Evolutionary conservation across 2,329 filamentous ascomycete species (phyloP), one percentile per base, ranked within the genome.

Genomic region (Paraphoma chrysanthemicola): DNA sequence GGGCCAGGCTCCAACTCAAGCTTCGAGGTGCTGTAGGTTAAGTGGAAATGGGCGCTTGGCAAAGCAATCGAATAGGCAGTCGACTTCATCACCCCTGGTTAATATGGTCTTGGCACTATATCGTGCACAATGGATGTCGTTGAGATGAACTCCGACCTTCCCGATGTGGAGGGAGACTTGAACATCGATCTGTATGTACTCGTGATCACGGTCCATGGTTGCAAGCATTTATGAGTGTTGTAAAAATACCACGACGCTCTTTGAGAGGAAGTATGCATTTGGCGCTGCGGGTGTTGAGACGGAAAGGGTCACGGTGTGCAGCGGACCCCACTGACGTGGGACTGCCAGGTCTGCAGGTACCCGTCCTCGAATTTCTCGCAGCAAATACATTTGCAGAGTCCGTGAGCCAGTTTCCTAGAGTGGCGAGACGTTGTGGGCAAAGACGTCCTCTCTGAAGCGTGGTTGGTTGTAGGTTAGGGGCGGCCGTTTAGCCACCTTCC

Each of bases 1-100:
- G 36, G 50, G 58, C 30, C 51, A 56, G 48, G 49, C 44, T 48
- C 52, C 48, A 46, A 48, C 41, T 46, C 47, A 60, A 48, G 17
- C 51, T 18, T 47, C 51, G 41, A 50, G 49, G 52, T 49, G 28
- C 44, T 50, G 43, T 56, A 54, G 54, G 48, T 55, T 12, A 36
- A 38, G 33, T 45, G 56, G 28, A 30, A 47, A 41, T 36, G 41
- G 45, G 47, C 44, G 56, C 63, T 64, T 64, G 63, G 63, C 62
- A 38, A 61, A 33, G 51, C 49, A 41, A 51, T 56, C 33, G 50
- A 66, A 53, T 60, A 66, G 63, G 63, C 62, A 63, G 66, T 57
- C 55, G 60, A 45, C 28, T 48, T 44, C 51, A 11, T n/a, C 12
- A 17, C 45, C 45, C 59, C 62, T 42, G 44, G 61, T 36, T 38